These are phyloP conservation scores for Cystobasidium ongulense DNA, from an alignment of 768 basidiomycete genomes.

Conservation along the genomic window DNA sequence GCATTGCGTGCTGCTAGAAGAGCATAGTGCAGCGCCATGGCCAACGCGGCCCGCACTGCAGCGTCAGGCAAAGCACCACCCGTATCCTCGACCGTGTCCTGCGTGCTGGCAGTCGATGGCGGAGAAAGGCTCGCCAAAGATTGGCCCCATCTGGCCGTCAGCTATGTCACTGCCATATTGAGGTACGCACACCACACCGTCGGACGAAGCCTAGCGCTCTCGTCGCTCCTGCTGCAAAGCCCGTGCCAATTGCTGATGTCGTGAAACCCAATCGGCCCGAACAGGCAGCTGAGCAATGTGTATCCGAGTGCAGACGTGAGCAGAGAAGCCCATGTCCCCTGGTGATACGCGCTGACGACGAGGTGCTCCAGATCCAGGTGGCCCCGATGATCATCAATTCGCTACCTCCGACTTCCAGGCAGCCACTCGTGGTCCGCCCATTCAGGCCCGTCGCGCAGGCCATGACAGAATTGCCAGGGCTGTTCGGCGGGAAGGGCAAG, in stretches of 20 bases:
- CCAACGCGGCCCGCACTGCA: neutral
- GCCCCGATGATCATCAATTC: slow-evolving; percentile 25
- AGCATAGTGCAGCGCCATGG: neutral
- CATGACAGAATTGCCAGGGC: neutral
- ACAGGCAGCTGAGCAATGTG: slow-evolving; percentile 22
- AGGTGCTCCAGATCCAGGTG: neutral
- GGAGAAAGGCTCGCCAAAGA: slow-evolving; percentile 2
- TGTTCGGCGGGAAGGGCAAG: slow-evolving; percentile 16
- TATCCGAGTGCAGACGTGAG: slow-evolving; percentile 13
- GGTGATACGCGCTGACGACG: neutral
- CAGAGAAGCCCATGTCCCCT: too few relatives aligned
- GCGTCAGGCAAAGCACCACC: neutral
- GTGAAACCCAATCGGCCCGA: neutral
- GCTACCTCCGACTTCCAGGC: slow-evolving; percentile 17
- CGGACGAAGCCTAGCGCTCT: too few relatives aligned
- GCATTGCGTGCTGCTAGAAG: neutral
- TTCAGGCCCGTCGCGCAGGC: neutral
- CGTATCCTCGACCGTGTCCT: neutral
- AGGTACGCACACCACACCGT: slow-evolving; percentile 14
- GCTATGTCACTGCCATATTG: slow-evolving; percentile 26
- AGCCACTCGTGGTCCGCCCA: slow-evolving; percentile 11
- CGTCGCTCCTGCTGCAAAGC: neutral
- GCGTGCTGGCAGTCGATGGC: slow-evolving; percentile 29
- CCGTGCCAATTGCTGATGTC: neutral
- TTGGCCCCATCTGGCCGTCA: neutral